Base-by-base conservation (phyloP, 257 asterid genomes). In the Fraxinus cuspidata region DNA sequence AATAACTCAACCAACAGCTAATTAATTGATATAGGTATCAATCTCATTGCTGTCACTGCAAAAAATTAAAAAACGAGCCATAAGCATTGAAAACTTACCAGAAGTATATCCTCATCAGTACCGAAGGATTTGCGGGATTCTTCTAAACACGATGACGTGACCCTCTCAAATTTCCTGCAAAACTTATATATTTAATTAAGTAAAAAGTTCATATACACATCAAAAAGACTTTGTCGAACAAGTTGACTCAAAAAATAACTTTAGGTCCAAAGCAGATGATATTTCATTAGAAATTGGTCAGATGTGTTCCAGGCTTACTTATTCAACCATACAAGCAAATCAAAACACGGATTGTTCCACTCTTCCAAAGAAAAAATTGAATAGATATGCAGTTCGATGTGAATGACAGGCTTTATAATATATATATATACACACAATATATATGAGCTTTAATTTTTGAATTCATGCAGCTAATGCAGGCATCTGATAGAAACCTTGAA, bases 81-180 rank as follows among this genome's bases (percentile, higher is more conserved):
- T 27, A 13, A 7, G 53, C 35, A 31, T 71, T 25, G 72, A 34
- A 23, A 74, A 44, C 3, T 89, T 90, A 95, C 98, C 97, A 95
- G 90, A 37, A 95, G 88, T 85, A 95, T 92, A 87, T 95, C 99
- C 79, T 93, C 99, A 87, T 95, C 99, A 18, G 99, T 95, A 63
- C 99, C 99, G 79, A 92, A 95, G 76, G 97, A 84, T 82, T 90
- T 95, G 71, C 91, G 96, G 29, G 99, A 95, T 80, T 86, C 91
- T 65, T 93, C 97, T 65, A 95, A 83, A 85, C 93, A 89, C 87
- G 86, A 79, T 28, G 94, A 88, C 32, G 87, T 78, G 79, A 94
- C 83, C 84, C 85, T 88, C 88, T 89, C 98, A 12, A 83, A 84
- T 81, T 89, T 88, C 88, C 99, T 94, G 88, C 80, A 72, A 37